Conservation (phyloP, 345 rosid species). For the Corchorus olitorius region DNA sequence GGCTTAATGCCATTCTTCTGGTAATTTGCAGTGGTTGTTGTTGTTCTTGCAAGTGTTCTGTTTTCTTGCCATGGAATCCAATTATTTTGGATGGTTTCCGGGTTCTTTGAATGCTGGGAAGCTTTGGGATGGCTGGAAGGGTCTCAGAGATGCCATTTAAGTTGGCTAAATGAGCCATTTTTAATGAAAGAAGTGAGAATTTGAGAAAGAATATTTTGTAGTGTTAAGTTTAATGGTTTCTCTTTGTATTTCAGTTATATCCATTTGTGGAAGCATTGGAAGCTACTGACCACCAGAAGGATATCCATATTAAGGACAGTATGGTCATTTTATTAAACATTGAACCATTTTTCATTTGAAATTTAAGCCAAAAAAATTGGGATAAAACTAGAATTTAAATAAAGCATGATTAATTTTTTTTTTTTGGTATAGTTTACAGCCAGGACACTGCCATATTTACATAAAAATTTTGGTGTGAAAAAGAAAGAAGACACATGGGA, state of each 20-base stretch:
- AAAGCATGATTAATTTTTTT: too few species aligned
- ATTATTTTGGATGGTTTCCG: constrained; percentile 27
- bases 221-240: constrained; percentile 12
- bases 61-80: constrained; percentile 33
- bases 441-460: background rate
- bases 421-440: background rate
- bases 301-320: constrained; percentile 1
- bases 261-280: constrained; percentile 19
- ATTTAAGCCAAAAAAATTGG: background rate
- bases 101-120: constrained; percentile 20
- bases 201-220: background rate
- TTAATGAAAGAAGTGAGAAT: constrained; percentile 2
- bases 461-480: background rate
- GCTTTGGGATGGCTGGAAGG: constrained; percentile 32
- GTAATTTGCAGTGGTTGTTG: constrained; percentile 46
- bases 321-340: background rate
- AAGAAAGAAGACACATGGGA: too few species aligned
- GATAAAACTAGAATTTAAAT: too few species aligned
- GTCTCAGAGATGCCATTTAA: constrained; percentile 41
- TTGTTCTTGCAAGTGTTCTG: constrained; percentile 32
- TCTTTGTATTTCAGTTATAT: constrained; percentile 23
- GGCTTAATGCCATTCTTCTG: constrained; percentile 62
- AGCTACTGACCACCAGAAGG: constrained; percentile 8
- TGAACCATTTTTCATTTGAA: background rate
- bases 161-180: constrained; percentile 54